phyloP scores from a whole-genome alignment of 2,329 filamentous ascomycete genomes.

The Beauveria rudraprayagi region DNA sequence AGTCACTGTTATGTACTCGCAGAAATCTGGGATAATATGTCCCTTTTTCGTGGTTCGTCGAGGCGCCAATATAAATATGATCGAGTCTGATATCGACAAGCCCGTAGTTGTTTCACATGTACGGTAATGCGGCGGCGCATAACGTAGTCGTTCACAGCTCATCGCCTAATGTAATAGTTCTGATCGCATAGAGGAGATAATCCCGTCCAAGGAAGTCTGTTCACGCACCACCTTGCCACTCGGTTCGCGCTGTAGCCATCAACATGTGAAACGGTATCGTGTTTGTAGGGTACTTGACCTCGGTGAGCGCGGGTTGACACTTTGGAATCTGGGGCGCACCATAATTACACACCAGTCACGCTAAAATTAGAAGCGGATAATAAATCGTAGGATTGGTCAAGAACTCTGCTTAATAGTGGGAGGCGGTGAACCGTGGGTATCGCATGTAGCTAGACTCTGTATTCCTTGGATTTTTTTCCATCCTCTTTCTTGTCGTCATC shows the following conservation, averaged over 20 bases:
- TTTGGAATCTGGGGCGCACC: neutral
- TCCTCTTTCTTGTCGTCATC: neutral
- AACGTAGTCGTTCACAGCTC: too few species aligned
- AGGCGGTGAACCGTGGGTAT: neutral
- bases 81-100: too few species aligned
- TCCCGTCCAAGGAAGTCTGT: too few species aligned
- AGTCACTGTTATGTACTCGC: too few species aligned
- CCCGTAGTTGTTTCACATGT: too few species aligned
- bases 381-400: neutral
- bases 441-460: neutral
- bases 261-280: neutral
- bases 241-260: neutral
- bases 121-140: too few species aligned
- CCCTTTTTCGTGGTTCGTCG: too few species aligned
- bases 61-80: too few species aligned
- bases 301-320: neutral
- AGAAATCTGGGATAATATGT: too few species aligned
- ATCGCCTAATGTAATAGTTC: too few species aligned
- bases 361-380: neutral
- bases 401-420: neutral
- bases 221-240: too few species aligned
- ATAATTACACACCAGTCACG: neutral
- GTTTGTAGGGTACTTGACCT: neutral
- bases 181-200: too few species aligned
- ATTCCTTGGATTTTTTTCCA: neutral